A percentile compares a stretch with the other conserved stretches of the same genome.
phyloP scores from a whole-genome alignment of 306 rosid species.

The Prosopis cineraria region DNA sequence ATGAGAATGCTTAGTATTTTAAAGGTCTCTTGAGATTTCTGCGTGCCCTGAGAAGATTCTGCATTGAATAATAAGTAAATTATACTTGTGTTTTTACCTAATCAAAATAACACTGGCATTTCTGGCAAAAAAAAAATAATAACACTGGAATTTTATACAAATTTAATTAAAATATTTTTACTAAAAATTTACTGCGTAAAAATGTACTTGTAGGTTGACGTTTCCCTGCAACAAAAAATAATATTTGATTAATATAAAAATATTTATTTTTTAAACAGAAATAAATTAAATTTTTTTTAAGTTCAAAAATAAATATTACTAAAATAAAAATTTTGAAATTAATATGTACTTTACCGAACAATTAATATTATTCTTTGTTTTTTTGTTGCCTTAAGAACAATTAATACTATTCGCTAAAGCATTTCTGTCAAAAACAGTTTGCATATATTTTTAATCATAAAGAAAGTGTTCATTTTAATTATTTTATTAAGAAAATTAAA shows the following conservation, averaged over 20 bases:
- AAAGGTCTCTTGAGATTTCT: background rate
- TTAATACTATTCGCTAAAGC: background rate
- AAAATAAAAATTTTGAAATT: no score
- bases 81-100: background rate
- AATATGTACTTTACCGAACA: no score
- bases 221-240: no score
- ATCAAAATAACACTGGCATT: background rate
- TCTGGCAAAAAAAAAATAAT: no score
- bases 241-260: no score
- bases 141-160: no score
- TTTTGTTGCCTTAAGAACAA: no score
- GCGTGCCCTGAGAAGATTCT: background rate
- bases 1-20: background rate
- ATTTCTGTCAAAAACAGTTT: background rate
- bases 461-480: background rate
- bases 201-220: no score
- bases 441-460: background rate
- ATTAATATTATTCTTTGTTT: background rate
- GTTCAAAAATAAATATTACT: background rate
- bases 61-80: background rate
- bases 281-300: no score
- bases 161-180: no score
- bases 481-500: no score
- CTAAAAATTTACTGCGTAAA: no score
- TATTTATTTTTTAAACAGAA: background rate